Base-by-base conservation (phyloP, 2,329 filamentous ascomycete species). In the Trichocomaceae sp. region DNA sequence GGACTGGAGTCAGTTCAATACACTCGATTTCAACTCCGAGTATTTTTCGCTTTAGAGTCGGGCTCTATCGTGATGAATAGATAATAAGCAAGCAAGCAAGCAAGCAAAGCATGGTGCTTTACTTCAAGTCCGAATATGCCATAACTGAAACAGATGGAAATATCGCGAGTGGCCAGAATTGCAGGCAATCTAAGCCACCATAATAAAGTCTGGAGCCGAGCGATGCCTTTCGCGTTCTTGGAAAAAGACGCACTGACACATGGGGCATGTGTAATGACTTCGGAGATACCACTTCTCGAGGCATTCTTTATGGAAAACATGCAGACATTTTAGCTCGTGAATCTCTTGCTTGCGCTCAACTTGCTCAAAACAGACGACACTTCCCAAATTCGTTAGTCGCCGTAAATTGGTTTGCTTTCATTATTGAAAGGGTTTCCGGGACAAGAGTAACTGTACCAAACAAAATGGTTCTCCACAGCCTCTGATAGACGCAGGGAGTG, bases 231-330 rank as follows among this genome's bases (percentile, higher is more conserved):
- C 46, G 26, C 26, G 45, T 44, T 69, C 66, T 47, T 66, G 59
- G 37, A 63, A 72, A 62, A 72, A 72, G 1, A 66, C 64, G 6
- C 65, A 59, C 41, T 72, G 68, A 47, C 70, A 72, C 26, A 72
- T 60, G 17, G 69, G 70, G 46, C 70, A 72, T 45, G 70, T 69
- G 53, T 64, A 72, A 47, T 72, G 70, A 58, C 70, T 65, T 12
- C 68, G 63, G 39, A 72, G 59, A 52, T 68, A 72, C 70, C 70
- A 72, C 56, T 67, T 70, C 41, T 72, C 70, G 22, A 72, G 58
- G 50, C 70, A 72, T 51, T 71, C 69, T 22, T 66, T 64, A 54
- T 72, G 70, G 52, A 72, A 72, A 17, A 72, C 69, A 52, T 72
- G 70, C 55, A 69, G 59, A 50, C 70, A 72, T 52, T 66, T 67